Conservation (phyloP, 306 rosid genomes). For the Crataegus laevigata region DNA sequence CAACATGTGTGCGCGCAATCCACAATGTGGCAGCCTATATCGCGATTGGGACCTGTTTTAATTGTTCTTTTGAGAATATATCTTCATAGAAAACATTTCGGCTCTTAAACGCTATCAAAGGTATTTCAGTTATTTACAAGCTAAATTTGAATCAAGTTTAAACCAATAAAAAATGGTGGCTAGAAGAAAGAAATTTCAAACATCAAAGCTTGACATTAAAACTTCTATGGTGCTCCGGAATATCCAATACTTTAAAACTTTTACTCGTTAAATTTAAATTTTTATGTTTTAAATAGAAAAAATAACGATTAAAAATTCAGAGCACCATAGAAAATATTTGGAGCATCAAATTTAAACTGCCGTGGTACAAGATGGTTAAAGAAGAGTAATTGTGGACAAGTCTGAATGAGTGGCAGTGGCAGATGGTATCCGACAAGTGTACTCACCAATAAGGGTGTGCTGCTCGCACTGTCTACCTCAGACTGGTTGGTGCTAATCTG, state of each 20-base stretch:
- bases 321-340: neutral
- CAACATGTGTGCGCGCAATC: neutral
- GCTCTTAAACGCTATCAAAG: no score
- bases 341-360: neutral
- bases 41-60: neutral
- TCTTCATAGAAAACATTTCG: no score
- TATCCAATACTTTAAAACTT: no score
- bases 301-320: no score
- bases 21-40: neutral
- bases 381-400: neutral
- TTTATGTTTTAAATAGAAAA: no score
- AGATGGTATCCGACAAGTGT: no score
- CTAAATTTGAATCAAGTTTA: neutral
- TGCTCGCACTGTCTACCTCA: neutral
- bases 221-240: neutral
- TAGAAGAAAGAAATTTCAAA: neutral
- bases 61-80: neutral
- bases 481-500: neutral
- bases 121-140: neutral
- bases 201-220: neutral
- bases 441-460: neutral
- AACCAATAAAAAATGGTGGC: neutral
- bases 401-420: neutral
- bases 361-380: neutral
- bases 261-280: no score